Percentiles rank a stretch among this genome's conserved stretches.
Conservation (phyloP, 78 protist species). For the Dictyostelium firmibasis region DNA sequence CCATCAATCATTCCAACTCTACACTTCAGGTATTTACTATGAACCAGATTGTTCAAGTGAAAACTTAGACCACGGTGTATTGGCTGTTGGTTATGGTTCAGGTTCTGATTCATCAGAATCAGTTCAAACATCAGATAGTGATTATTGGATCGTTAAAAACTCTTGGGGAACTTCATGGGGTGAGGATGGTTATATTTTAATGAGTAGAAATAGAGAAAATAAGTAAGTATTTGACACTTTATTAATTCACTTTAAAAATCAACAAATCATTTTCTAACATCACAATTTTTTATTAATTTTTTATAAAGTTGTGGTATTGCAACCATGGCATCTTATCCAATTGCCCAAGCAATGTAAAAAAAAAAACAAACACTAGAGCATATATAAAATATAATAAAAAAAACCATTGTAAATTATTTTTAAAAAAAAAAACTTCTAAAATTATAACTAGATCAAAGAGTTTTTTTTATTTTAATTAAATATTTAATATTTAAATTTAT, state of each 20-base stretch:
- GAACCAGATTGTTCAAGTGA: constrained; percentile 72
- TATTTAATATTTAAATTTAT: too few relatives aligned
- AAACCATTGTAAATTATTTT: not conserved
- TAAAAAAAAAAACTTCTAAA: too few relatives aligned
- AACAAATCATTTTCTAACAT: too few relatives aligned
- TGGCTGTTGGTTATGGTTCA: constrained; percentile 87
- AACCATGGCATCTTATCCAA: not conserved
- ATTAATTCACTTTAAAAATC: too few relatives aligned
- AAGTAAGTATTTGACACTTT: too few relatives aligned
- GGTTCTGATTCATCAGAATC: not conserved
- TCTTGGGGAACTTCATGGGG: not conserved
- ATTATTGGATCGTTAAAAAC: not conserved
- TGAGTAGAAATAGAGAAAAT: not conserved
- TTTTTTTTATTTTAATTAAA: too few relatives aligned
- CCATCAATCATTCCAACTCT: constrained; percentile 88
- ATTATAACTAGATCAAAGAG: too few relatives aligned
- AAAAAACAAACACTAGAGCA: too few relatives aligned
- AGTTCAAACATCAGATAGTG: not conserved
- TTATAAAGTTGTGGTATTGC: not conserved
- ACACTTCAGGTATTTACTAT: constrained; percentile 85
- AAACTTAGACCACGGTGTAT: constrained; percentile 91
- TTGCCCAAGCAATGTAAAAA: not conserved
- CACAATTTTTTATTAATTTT: too few relatives aligned
- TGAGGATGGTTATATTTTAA: not conserved
- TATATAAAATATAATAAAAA: too few relatives aligned